phyloP scores from a whole-genome alignment of 2,329 filamentous ascomycete species.

The Alternaria sp. region DNA sequence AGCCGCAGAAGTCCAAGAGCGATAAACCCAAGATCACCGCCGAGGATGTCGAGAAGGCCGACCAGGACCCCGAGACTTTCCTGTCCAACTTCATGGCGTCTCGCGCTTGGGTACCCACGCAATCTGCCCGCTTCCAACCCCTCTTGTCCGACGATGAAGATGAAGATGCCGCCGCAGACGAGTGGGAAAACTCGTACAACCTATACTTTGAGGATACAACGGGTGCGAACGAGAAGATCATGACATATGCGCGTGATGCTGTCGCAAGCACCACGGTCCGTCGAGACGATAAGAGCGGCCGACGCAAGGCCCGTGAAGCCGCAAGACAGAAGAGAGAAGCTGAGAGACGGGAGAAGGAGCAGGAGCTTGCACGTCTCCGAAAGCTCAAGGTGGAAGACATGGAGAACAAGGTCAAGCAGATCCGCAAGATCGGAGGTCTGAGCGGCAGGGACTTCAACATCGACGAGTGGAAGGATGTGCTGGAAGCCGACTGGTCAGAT shows the following conservation, averaged over 20 bases:
- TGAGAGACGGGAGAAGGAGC: slow-evolving; percentile 75
- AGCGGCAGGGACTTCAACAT: slow-evolving; percentile 70
- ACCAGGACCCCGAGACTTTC: slow-evolving; percentile 89
- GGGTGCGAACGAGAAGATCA: slow-evolving; percentile 84
- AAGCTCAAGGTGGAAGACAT: slow-evolving; percentile 92
- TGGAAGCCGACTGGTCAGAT: slow-evolving; percentile 89
- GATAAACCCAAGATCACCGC: slow-evolving; percentile 52
- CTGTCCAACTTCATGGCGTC: slow-evolving; percentile 95
- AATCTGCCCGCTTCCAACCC: slow-evolving; percentile 72
- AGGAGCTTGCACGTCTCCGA: slow-evolving; percentile 81
- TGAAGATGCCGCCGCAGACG: slow-evolving; percentile 76
- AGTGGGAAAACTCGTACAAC: slow-evolving; percentile 93
- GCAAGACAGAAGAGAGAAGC: slow-evolving; percentile 79
- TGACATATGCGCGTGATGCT: slow-evolving; percentile 87
- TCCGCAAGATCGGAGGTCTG: slow-evolving; percentile 86
- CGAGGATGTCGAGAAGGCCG: slow-evolving; percentile 71
- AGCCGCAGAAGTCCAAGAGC: slow-evolving; percentile 41
- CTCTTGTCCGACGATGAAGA: slow-evolving; percentile 93
- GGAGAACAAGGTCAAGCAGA: slow-evolving; percentile 82
- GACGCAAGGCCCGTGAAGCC: slow-evolving; percentile 78
- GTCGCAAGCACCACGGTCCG: slow-evolving; percentile 83
- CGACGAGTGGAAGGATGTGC: slow-evolving; percentile 81
- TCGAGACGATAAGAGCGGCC: slow-evolving; percentile 77
- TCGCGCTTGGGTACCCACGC: slow-evolving; percentile 82
- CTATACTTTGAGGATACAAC: slow-evolving; percentile 91